These are phyloP conservation scores for Crotalaria pallida DNA, from an alignment of 306 rosid genomes.

Conservation along the genomic window DNA sequence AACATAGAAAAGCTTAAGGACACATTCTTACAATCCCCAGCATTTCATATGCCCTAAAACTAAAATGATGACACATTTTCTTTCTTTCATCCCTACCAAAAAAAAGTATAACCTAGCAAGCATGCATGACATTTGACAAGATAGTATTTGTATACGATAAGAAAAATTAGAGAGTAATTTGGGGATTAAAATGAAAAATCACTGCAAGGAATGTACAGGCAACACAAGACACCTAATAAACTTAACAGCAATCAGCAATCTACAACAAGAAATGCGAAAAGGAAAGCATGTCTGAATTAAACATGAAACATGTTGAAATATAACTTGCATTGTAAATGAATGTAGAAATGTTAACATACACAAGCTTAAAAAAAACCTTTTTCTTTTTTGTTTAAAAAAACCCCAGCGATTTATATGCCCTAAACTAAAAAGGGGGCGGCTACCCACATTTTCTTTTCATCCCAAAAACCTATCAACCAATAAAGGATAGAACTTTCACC, in stretches of 20 bases:
- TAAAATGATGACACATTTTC: not conserved
- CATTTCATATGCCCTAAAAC: slow-evolving; percentile 3
- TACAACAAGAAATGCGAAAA: slow-evolving; percentile 2
- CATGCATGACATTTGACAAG: not conserved
- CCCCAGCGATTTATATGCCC: slow-evolving; percentile 1
- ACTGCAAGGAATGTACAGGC: slow-evolving; percentile 10
- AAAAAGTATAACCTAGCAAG: not conserved
- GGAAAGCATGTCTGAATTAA: not conserved
- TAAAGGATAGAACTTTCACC: slow-evolving; percentile 7
- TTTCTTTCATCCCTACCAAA: not conserved
- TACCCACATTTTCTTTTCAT: slow-evolving; percentile 17
- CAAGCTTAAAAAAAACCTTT: not conserved
- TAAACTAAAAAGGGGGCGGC: not conserved
- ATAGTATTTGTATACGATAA: not conserved
- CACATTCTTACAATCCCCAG: not conserved
- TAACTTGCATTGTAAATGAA: not conserved
- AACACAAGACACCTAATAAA: not conserved
- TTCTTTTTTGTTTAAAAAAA: not conserved
- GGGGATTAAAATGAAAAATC: not conserved
- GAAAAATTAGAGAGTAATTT: not conserved
- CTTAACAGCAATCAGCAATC: not conserved
- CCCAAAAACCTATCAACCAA: not conserved
- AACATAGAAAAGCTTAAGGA: not conserved
- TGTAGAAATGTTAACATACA: not conserved
- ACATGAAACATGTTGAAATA: not conserved